phyloP scores from a whole-genome alignment of 129 eudicot genomes.

The Pittosporum tobira region DNA sequence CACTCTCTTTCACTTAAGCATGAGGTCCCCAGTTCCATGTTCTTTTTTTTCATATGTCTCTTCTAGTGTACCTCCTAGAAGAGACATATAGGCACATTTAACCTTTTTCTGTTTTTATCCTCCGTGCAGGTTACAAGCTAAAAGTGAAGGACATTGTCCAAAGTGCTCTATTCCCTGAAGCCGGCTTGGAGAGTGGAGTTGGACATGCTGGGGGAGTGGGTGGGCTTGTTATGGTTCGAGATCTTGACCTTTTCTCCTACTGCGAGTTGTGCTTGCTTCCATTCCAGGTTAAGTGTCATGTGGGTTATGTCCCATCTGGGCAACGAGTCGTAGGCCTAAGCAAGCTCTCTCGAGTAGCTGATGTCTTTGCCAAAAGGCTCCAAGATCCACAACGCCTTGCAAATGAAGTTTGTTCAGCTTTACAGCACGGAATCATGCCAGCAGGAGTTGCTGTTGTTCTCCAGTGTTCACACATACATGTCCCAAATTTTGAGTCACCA shows the following conservation, averaged over 20 bases:
- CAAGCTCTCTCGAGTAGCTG: conserved; percentile 82
- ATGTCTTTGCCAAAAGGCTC: conserved; percentile 70
- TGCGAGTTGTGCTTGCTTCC: conserved; percentile 92
- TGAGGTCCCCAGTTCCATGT: too few species aligned
- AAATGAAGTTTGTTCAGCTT: conserved; percentile 55
- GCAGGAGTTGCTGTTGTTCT: conserved; percentile 72
- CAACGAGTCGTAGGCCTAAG: conserved; percentile 82
- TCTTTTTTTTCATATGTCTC: too few species aligned
- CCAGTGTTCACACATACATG: conserved; percentile 61
- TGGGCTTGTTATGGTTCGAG: conserved; percentile 85
- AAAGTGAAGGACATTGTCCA: conserved; percentile 68
- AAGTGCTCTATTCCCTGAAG: conserved; percentile 88
- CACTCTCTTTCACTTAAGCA: too few species aligned
- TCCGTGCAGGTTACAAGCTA: conserved; percentile 51
- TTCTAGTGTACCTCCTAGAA: too few species aligned
- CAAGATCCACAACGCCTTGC: conserved; percentile 80
- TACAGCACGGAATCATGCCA: conserved; percentile 61
- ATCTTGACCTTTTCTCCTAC: conserved; percentile 67
- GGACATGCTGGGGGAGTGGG: conserved; percentile 87
- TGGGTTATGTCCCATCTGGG: conserved; percentile 80
- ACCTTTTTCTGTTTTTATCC: too few species aligned
- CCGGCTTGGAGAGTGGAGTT: conserved; percentile 53
- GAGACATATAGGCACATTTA: too few species aligned
- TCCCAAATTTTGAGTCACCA: conserved; percentile 39
- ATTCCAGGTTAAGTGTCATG: conserved; percentile 76